Percentiles rank a stretch among this genome's conserved stretches.
phyloP scores from a whole-genome alignment of 371 early-diverging fungal genomes.

The Apophysomyces trapeziformis region DNA sequence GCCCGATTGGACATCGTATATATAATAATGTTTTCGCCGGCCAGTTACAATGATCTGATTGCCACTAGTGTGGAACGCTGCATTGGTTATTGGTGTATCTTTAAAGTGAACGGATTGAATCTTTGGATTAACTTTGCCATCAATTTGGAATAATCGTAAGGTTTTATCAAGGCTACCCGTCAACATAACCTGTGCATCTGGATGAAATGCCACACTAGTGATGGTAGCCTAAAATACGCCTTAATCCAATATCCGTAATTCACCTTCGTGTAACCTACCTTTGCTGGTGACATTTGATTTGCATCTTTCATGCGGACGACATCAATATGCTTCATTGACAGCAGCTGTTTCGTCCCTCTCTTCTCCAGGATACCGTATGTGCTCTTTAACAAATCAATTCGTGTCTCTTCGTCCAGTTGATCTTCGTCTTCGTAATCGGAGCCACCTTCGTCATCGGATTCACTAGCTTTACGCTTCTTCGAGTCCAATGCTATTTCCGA shows the following conservation, averaged over 20 bases:
- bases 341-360: conserved; percentile 23
- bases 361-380: conserved; percentile 60
- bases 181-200: conserved; percentile 84
- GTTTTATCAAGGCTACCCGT: conserved; percentile 88
- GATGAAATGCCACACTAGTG: conserved; percentile 86
- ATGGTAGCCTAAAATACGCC: conserved; percentile 28
- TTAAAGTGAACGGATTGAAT: conserved; percentile 82
- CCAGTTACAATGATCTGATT: conserved; percentile 77
- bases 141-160: conserved; percentile 84
- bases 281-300: conserved; percentile 57
- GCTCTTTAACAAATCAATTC: conserved; percentile 51
- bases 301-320: conserved; percentile 78
- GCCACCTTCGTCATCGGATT: conserved; percentile 51
- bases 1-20: conserved; percentile 85
- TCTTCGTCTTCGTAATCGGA: conserved; percentile 35
- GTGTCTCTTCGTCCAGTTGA: conserved; percentile 48
- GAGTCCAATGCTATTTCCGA: conserved; percentile 38
- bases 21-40: conserved; percentile 76
- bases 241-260: background rate
- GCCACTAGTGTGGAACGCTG: conserved; percentile 80
- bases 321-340: conserved; percentile 63
- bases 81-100: conserved; percentile 79
- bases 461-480: conserved; percentile 37
- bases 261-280: conserved; percentile 23
- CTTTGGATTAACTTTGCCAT: conserved; percentile 89